phyloP scores from a whole-genome alignment of 2,329 filamentous ascomycete species.

The Helicocarpus griseus region DNA sequence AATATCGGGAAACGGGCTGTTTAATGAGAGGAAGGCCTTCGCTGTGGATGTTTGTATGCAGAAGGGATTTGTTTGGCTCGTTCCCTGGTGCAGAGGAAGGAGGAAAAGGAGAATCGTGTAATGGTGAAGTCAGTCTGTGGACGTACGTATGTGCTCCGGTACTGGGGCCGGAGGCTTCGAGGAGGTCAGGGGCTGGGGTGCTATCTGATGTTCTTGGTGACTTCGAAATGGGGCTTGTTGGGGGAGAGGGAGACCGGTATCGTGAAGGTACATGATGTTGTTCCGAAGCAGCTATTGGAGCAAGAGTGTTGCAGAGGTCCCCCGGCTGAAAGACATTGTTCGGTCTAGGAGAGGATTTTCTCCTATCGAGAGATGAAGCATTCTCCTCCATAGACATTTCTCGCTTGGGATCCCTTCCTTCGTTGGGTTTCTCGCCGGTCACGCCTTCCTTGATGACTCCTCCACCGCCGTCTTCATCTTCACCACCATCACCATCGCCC shows the following conservation, averaged over 20 bases:
- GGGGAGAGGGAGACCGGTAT: not conserved
- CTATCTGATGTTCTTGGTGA: not conserved
- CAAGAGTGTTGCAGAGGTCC: not conserved
- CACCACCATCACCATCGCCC: constrained; percentile 3
- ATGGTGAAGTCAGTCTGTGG: constrained; percentile 4
- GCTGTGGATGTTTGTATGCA: not conserved
- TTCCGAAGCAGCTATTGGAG: not conserved
- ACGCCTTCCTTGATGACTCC: not conserved
- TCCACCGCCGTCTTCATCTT: not conserved
- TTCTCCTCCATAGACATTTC: not conserved
- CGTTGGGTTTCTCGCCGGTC: not conserved
- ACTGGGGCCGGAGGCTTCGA: not conserved
- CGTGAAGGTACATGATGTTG: not conserved
- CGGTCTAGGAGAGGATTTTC: not conserved
- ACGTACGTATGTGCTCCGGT: constrained; percentile 6
- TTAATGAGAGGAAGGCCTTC: not conserved
- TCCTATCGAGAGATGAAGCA: not conserved
- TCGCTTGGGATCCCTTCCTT: not conserved
- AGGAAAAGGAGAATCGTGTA: not conserved
- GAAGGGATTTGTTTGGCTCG: not conserved
- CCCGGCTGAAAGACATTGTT: not conserved
- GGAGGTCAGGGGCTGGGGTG: not conserved
- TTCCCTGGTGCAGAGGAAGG: not conserved
- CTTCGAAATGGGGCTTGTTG: not conserved
- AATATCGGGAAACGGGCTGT: not conserved